Base-by-base conservation (phyloP, 345 rosid species). In the Sapria himalayana region DNA sequence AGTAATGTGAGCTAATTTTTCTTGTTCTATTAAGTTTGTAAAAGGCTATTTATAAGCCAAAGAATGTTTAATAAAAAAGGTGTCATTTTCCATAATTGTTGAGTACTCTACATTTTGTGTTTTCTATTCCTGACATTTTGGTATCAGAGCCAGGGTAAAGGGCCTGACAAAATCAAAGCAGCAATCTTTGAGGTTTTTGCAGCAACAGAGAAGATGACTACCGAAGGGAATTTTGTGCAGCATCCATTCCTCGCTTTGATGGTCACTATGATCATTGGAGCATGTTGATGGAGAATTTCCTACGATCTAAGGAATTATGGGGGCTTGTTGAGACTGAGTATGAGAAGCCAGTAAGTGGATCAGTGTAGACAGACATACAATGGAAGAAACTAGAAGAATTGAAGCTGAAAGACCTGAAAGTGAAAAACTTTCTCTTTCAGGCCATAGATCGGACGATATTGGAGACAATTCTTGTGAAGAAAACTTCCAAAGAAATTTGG, bases 161-260 rank as follows among this genome's bases (percentile, higher is more conserved):
- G 37, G 37, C 37, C 37, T 33, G 37, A 33, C 5, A 33, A 33
- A 33, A 33, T 33, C 37, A 33, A 33, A 33, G 37, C 37, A 33
- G 10, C 10, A 33, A 9, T 33, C 14, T 33, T 33, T 33, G 37
- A 33, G 14, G 37, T 33, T 33, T 12, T 33, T 5, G 37, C 37
- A 33, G 10, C 10, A 33, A 12, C 37, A 33, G 14, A 33, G 10
- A 33, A n/a, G 10, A n/a, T 27, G 31, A 11, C 31, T n/a, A n/a
- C n/a, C n/a, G n/a, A n/a, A n/a, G n/a, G n/a, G 37, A 19, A 16
- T 19, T 27, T 27, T 27, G 32, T 27, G 32, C 7, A 7, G 8
- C 7, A 27, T 27, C 8, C 7, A 7, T 27, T 33, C 37, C 37
- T 33, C 5, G 9, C 7, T 33, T 33, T n/a, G 37, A 33, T 33